These are phyloP conservation scores for Fusarium chuoi DNA, from an alignment of 2,329 filamentous ascomycete genomes.

Conservation along the genomic window DNA sequence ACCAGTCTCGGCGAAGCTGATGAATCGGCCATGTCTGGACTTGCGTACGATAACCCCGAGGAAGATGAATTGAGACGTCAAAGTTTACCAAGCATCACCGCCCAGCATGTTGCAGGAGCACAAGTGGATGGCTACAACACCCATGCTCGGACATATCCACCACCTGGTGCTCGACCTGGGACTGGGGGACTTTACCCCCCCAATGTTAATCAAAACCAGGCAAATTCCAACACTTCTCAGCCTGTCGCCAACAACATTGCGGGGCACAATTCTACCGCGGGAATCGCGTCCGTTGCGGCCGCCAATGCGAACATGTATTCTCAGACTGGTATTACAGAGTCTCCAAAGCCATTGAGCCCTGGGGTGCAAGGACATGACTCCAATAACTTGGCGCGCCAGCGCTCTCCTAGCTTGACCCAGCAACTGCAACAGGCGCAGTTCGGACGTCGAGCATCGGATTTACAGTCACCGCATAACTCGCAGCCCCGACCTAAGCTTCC, in stretches of 20 bases:
- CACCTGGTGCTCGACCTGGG: conserved; percentile 65
- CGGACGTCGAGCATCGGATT: conserved; percentile 65
- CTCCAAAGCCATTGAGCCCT: conserved; percentile 85
- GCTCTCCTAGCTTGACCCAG: conserved; percentile 73
- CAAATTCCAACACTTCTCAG: conserved; percentile 65
- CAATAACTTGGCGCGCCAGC: conserved; percentile 62
- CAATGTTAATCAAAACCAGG: conserved; percentile 64
- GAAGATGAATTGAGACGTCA: conserved; percentile 72
- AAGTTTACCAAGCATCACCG: conserved; percentile 80
- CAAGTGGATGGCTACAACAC: conserved; percentile 61
- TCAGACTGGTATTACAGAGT: conserved; percentile 82
- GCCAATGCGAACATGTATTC: conserved; percentile 72
- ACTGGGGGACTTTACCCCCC: conserved; percentile 71
- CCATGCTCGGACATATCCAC: conserved; percentile 83
- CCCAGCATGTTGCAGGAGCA: conserved; percentile 70
- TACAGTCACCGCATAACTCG: conserved; percentile 63
- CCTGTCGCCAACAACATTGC: conserved; percentile 57
- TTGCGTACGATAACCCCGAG: conserved; percentile 66
- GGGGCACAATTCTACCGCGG: conserved; percentile 60
- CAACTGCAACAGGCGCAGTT: conserved; percentile 72
- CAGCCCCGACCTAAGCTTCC: conserved; percentile 54
- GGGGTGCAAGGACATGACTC: conserved; percentile 64
- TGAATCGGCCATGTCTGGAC: conserved; percentile 66
- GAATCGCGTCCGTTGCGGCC: conserved; percentile 59
- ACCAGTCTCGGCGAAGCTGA: conserved; percentile 61